These are phyloP conservation scores for Aspergillus cejpii DNA, from an alignment of 2,329 filamentous ascomycete species.

Conservation along the genomic window DNA sequence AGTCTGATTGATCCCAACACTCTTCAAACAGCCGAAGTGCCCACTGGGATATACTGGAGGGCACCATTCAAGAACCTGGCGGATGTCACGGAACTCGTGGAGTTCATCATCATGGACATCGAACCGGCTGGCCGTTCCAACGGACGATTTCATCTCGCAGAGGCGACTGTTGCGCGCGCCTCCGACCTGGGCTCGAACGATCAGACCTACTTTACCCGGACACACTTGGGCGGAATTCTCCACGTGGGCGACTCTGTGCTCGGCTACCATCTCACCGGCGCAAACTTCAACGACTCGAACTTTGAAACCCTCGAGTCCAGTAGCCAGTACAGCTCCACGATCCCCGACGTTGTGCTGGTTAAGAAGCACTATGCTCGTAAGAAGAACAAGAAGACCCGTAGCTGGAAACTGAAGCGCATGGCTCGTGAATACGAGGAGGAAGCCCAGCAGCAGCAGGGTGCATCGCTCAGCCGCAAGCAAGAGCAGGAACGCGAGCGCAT, in stretches of 20 bases:
- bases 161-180: constrained; percentile 80
- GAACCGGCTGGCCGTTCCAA: constrained; percentile 68
- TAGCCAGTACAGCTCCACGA: constrained; percentile 65
- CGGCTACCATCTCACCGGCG: constrained; percentile 84
- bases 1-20: constrained; percentile 87
- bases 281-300: constrained; percentile 86
- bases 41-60: constrained; percentile 80
- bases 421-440: constrained; percentile 75
- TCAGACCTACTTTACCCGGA: constrained; percentile 80
- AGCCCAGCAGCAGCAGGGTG: constrained; percentile 41
- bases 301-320: constrained; percentile 76
- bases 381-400: constrained; percentile 73
- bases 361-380: constrained; percentile 93
- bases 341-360: constrained; percentile 89
- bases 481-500: constrained; percentile 78
- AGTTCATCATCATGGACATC: constrained; percentile 93
- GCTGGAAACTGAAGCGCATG: constrained; percentile 96
- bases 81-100: constrained; percentile 75
- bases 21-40: constrained; percentile 82
- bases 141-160: constrained; percentile 76
- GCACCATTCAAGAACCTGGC: constrained; percentile 77
- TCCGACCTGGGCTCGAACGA: constrained; percentile 82
- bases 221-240: constrained; percentile 78
- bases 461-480: constrained; percentile 15
- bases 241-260: constrained; percentile 86